phyloP scores from a whole-genome alignment of 805 yeast genomes.

The Wickerhamiella occidentalis region DNA sequence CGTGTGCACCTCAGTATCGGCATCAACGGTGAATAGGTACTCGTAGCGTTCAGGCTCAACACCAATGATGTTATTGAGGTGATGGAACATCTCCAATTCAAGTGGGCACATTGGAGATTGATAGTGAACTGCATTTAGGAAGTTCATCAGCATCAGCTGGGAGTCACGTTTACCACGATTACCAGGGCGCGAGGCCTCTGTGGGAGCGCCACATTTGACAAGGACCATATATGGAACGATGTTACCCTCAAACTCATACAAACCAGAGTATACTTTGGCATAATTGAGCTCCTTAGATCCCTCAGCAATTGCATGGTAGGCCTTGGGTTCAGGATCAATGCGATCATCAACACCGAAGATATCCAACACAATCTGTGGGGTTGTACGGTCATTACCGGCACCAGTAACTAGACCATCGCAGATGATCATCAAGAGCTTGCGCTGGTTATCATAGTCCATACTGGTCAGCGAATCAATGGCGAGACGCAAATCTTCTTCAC shows the following conservation, averaged over 20 bases:
- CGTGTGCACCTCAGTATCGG: conserved; percentile 47
- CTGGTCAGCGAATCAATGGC: conserved; percentile 50
- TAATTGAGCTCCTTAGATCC: conserved; percentile 51
- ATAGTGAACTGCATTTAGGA: conserved; percentile 48
- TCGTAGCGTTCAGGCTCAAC: conserved; percentile 47
- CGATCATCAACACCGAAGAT: conserved; percentile 43
- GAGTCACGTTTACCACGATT: conserved; percentile 58
- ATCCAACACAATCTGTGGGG: conserved; percentile 45
- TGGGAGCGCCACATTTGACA: conserved; percentile 51
- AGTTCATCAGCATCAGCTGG: conserved; percentile 48
- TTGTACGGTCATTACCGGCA: conserved; percentile 45
- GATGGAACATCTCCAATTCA: conserved; percentile 43
- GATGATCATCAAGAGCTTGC: conserved; percentile 42
- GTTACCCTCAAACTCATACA: conserved; percentile 44
- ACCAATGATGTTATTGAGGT: conserved; percentile 46
- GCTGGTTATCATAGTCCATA: conserved; percentile 46
- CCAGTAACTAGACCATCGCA: conserved; percentile 56
- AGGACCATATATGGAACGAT: conserved; percentile 44
- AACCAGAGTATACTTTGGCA: conserved; percentile 50
- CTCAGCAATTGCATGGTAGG: conserved; percentile 48
- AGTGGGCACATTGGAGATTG: conserved; percentile 49
- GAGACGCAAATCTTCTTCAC: conserved; percentile 41
- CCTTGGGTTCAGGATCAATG: conserved; percentile 41
- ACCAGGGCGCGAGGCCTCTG: conserved; percentile 46
- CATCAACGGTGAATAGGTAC: conserved; percentile 45